Conservation (phyloP, 495 filamentous ascomycete genomes). For the Paragyromitra xinjiangensis region DNA sequence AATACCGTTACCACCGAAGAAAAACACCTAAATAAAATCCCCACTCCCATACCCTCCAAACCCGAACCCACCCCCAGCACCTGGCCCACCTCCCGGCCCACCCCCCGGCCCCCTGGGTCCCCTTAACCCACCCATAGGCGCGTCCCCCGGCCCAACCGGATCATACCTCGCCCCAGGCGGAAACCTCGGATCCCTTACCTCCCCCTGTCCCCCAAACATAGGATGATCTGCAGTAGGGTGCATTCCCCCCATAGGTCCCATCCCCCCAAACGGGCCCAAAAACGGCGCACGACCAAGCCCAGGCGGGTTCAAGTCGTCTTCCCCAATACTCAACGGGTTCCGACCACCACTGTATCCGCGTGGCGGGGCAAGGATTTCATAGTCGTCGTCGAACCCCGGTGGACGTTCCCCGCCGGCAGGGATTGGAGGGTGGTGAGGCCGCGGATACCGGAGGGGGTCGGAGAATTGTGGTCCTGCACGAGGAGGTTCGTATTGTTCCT, state of each 20-base stretch:
- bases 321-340: slow-evolving; percentile 73
- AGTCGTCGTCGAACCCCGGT: slow-evolving; percentile 93
- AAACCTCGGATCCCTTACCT: slow-evolving; percentile 68
- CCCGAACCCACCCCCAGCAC: slow-evolving; percentile 58
- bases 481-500: slow-evolving; percentile 58
- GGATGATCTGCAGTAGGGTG: slow-evolving; percentile 95
- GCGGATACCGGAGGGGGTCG: slow-evolving; percentile 49
- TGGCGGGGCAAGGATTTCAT: slow-evolving; percentile 77
- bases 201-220: slow-evolving; percentile 73
- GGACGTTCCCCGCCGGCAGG: slow-evolving; percentile 83
- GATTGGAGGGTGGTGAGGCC: slow-evolving; percentile 65
- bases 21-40: slow-evolving; percentile 69
- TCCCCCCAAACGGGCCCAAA: slow-evolving; percentile 64
- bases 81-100: slow-evolving; percentile 55
- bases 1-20: too few species aligned
- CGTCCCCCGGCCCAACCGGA: slow-evolving; percentile 78
- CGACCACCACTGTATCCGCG: slow-evolving; percentile 63
- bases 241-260: slow-evolving; percentile 75
- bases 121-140: slow-evolving; percentile 63
- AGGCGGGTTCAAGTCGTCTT: slow-evolving; percentile 85
- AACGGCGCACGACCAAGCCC: slow-evolving; percentile 89
- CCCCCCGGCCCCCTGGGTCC: slow-evolving; percentile 60
- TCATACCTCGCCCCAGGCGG: slow-evolving; percentile 76
- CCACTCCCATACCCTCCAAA: slow-evolving; percentile 67
- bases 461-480: slow-evolving; percentile 56